A percentile compares a stretch with the other conserved stretches of the same genome.
Evolutionary conservation across 192 early-diverging fungal genomes (phyloP).

Genomic region (Dissophora globulifera): DNA sequence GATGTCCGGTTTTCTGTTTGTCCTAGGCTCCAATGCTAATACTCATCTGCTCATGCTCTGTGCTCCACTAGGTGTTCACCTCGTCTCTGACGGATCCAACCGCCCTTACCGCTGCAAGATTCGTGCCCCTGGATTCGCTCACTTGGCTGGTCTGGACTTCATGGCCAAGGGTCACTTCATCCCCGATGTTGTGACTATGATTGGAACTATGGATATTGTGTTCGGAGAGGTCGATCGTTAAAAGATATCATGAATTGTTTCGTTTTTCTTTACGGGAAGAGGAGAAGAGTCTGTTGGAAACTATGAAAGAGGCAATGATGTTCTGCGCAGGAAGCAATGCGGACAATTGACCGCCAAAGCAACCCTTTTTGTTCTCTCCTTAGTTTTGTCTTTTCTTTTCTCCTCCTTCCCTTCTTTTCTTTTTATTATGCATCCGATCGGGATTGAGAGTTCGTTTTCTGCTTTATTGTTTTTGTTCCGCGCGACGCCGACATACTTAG

Average conservation of each 20-base stretch:
- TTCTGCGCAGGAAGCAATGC: no score
- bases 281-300: no score
- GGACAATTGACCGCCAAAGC: not conserved
- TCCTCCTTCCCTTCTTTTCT: slow-evolving; percentile 2
- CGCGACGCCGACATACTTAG: no score
- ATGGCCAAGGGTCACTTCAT: slow-evolving; percentile 92
- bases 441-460: slow-evolving; percentile 1
- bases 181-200: slow-evolving; percentile 96
- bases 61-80: slow-evolving; percentile 66
- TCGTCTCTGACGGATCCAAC: slow-evolving; percentile 94
- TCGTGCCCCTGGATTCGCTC: slow-evolving; percentile 94
- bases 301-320: no score
- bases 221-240: slow-evolving; percentile 94
- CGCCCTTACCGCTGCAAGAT: slow-evolving; percentile 98
- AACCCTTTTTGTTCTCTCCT: not conserved
- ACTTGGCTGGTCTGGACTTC: slow-evolving; percentile 89
- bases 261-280: not conserved
- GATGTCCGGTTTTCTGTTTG: no score
- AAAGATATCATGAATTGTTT: slow-evolving; percentile 6
- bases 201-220: slow-evolving; percentile 99
- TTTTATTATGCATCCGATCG: not conserved
- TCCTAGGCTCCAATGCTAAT: not conserved
- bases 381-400: not conserved
- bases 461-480: slow-evolving; percentile 14
- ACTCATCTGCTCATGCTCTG: not conserved